Evolutionary conservation across 352 stramenopile species (phyloP), one percentile per base, ranked within the genome.

Genomic region (Globisporangium cystogenes): DNA sequence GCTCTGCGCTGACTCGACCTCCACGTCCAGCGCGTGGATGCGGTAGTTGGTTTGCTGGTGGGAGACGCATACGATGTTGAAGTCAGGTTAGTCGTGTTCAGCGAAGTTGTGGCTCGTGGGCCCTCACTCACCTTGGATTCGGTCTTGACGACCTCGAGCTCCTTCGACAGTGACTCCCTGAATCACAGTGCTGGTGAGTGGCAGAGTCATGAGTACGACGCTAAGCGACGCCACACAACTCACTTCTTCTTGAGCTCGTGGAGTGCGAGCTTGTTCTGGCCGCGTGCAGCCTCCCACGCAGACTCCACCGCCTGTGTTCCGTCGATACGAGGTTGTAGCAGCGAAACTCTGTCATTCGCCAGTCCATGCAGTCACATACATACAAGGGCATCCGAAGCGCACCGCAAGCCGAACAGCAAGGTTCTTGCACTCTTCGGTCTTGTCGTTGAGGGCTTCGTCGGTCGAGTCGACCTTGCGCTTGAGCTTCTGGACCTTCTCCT

Each of bases 171-270:
- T 24, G 74, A 74, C 35, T 90, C 72, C 26, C 75, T 86, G 33
- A 23, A 8, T 6, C 40, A 8, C 40, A 45, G n/a, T 10, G 15
- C 20, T n/a, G 39, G 26, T 51, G 27, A 51, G 45, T 10, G 27
- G 16, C 15, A 27, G 3, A 6, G n/a, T 7, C 16, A 49, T 18
- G 31, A 15, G 11, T 3, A 2, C n/a, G 18, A 11, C 1, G 7
- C 11, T 53, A 4, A 43, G 1, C n/a, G 1, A 7, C 16, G 21
- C n/a, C n/a, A 27, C 10, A 20, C 10, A 20, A 11, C 69, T 2
- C 44, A 81, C 76, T 82, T 86, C 58, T 88, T 92, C 59, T 88
- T 90, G n/a, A 89, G 76, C 58, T 85, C 73, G n/a, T 86, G 74
- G 3, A 90, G 44, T 12, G 75, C 74, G 46, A 75, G 75, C 45